Base-by-base conservation (phyloP, 2,329 filamentous ascomycete genomes). In the Exophiala sp. region DNA sequence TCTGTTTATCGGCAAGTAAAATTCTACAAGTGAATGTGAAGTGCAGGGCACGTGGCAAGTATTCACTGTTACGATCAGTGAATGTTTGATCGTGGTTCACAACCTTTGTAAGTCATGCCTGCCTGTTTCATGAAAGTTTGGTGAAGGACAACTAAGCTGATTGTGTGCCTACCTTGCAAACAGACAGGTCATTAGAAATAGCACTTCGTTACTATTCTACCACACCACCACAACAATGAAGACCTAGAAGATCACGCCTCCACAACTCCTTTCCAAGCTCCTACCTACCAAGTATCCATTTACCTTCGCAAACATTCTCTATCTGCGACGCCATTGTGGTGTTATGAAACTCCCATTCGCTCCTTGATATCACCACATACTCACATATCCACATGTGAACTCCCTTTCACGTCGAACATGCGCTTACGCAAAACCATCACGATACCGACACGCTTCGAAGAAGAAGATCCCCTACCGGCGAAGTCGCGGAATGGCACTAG, bases 361-460 rank as follows among this genome's bases (percentile, higher is more conserved):
- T 24, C 12, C 41, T 24, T 9, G 6, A 12, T 12, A 18, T 35
- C 32, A 24, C 35, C 18, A 33, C 48, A n/a, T 21, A 33, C 20
- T 35, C 34, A 32, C 32, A 64, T 65, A 46, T 65, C 68, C 20
- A 36, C 32, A 11, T 14, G 35, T 29, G 38, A 6, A 51, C 8
- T 39, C 24, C 43, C 16, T 48, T n/a, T 48, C 33, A 24, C 34
- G 33, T 6, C 44, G 39, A 61, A 47, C 24, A 71, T 71, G 69
- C 66, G 60, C 46, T 65, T 72, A 14, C 66, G 71, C 55, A 52
- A 59, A 4, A 65, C 29, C 12, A 66, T 73, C 47, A 63, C 59
- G 11, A 62, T 58, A 16, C 70, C 71, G 8, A 45, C 66, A 41
- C 66, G 65, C 24, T 58, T 64, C 18, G 62, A 64, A 16, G 70